These are phyloP conservation scores for Mangifera indica DNA, from an alignment of 345 rosid species.

Conservation along the genomic window DNA sequence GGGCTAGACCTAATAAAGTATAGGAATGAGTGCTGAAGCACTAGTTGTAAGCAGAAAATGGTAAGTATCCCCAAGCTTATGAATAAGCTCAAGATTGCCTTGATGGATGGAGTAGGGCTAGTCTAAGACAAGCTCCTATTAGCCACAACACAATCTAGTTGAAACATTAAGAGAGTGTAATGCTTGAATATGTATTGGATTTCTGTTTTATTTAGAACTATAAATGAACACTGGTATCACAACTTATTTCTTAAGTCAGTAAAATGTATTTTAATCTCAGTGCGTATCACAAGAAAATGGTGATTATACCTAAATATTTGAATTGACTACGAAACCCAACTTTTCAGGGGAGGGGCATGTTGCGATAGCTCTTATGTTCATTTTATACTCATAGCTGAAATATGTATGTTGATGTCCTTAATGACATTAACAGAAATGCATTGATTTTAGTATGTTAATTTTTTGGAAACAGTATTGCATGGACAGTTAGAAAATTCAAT, in stretches of 20 bases:
- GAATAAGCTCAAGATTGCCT: no score
- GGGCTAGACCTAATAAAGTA: no score
- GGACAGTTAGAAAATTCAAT: not conserved
- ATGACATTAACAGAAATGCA: not conserved
- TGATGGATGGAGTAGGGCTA: no score
- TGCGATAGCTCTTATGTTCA: not conserved
- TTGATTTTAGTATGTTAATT: not conserved
- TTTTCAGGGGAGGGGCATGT: not conserved
- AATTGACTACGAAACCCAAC: no score
- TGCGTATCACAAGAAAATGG: not conserved
- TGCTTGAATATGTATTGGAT: not conserved
- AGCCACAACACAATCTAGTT: not conserved
- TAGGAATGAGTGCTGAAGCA: no score
- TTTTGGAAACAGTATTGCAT: no score
- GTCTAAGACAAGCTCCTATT: no score
- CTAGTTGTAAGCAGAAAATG: no score
- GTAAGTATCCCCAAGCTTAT: no score
- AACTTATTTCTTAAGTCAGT: not conserved
- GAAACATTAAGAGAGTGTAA: not conserved
- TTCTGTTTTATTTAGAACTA: not conserved
- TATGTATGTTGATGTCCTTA: not conserved
- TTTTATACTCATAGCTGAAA: not conserved
- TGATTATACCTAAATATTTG: not conserved
- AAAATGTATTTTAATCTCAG: not conserved
- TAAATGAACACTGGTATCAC: not conserved